Evolutionary conservation across 1,284 basidiomycete genomes (phyloP).

Genomic region (Hymenochaete sp.): DNA sequence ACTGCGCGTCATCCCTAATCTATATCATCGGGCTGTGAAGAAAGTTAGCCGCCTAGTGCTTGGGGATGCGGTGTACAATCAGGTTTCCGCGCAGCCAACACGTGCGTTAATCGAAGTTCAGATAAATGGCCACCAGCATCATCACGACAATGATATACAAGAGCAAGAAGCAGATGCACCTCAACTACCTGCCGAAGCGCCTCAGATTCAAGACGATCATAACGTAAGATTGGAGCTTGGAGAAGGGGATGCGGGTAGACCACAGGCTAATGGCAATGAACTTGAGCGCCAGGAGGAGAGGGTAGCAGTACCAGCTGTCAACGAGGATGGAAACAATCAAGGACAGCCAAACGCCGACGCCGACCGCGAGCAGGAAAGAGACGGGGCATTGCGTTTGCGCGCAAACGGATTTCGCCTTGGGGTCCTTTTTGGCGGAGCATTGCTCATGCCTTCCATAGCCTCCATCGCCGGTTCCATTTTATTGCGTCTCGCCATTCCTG

Average conservation of each 20-base stretch:
- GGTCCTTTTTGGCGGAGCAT: slow-evolving; percentile 53
- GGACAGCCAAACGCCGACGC: background rate
- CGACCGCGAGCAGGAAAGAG: slow-evolving; percentile 14
- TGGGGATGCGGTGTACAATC: slow-evolving; percentile 25
- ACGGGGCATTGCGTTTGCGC: slow-evolving; percentile 29
- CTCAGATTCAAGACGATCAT: slow-evolving; percentile 10
- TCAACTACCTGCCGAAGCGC: background rate
- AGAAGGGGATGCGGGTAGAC: slow-evolving; percentile 1
- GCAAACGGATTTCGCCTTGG: slow-evolving; percentile 52
- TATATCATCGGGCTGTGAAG: slow-evolving; percentile 37
- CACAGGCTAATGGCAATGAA: too few relatives aligned
- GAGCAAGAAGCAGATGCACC: background rate
- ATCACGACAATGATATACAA: background rate
- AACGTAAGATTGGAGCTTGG: slow-evolving; percentile 14
- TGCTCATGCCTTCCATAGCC: slow-evolving; percentile 57
- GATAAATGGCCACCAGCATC: slow-evolving; percentile 2
- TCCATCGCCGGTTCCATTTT: slow-evolving; percentile 54
- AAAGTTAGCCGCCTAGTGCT: slow-evolving; percentile 41
- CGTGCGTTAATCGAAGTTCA: slow-evolving; percentile 15
- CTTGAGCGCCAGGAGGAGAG: too few relatives aligned
- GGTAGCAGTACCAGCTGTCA: slow-evolving; percentile 17
- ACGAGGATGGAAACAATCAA: slow-evolving; percentile 8
- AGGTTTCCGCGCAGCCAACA: slow-evolving; percentile 25
- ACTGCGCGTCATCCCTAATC: slow-evolving; percentile 37
- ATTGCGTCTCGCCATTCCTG: slow-evolving; percentile 30